Evolutionary conservation across 108 stramenopile genomes (phyloP), one percentile per base, ranked within the genome.

Genomic region (Discostella pseudostelligera): DNA sequence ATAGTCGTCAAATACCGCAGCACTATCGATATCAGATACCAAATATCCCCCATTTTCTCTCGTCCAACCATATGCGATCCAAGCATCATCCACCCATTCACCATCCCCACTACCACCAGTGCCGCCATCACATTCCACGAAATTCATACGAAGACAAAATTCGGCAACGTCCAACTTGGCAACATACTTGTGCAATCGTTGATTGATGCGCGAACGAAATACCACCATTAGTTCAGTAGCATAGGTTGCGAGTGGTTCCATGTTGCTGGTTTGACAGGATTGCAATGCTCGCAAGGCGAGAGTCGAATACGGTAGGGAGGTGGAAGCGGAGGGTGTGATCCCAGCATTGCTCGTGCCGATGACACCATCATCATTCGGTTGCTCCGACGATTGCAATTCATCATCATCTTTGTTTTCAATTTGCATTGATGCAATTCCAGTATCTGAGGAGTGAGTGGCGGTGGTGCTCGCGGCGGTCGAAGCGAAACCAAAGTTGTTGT

Each of bases 221-320:
- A 53, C 54, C 5, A 35, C 55, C 11, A 62, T 24, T 51, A 79
- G 45, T 44, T 79, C 72, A 16, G 24, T 61, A n/a, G 64, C 49
- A 22, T 74, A 79, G 7, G 72, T 79, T 0, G 78, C 42, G 12
- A 74, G 28, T 8, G 78, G 78, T 40, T 79, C 59, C 67, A 79
- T 56, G 10, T 56, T 25, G 9, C 60, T 40, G 7, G 59, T 29
- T 13, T 25, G 22, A 54, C 73, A 74, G 16, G 60, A 46, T 25
- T 79, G 55, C 39, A 79, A 58, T 1, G 78, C 67, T 4, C 67
- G 35, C 59, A 77, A 17, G 10, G 69, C 64, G 12, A 70, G 29
- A 11, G 76, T 69, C 13, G 76, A 77, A 44, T 29, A 70, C 25
- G 76, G 76, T 0, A 74, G 65, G 51, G 40, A 44, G 65, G n/a